A percentile compares a stretch with the other conserved stretches of the same genome.
Conservation (phyloP, 164 flowering plant genomes). For the Houttuynia cordata region DNA sequence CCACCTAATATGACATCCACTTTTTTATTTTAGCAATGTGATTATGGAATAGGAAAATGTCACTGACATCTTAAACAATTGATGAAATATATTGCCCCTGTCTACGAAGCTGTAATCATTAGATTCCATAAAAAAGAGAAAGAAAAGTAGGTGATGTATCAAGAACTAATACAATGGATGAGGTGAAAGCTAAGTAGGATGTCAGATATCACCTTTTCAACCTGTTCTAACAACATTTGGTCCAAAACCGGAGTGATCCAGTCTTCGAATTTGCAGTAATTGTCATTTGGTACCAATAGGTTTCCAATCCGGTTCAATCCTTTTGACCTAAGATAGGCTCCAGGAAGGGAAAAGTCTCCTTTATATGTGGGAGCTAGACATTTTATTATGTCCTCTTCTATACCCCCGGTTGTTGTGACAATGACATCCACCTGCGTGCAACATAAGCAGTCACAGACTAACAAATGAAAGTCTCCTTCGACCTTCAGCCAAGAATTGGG, state of each 20-base stretch:
- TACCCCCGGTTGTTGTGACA: constrained; percentile 93
- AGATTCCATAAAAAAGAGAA: neutral
- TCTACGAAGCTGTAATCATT: neutral
- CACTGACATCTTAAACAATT: too few relatives aligned
- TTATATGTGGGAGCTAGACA: constrained; percentile 90
- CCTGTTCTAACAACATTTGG: constrained; percentile 80
- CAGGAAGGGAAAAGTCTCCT: constrained; percentile 80
- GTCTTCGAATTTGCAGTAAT: constrained; percentile 97
- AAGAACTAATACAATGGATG: neutral
- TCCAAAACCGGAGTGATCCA: constrained; percentile 94
- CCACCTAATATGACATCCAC: too few relatives aligned
- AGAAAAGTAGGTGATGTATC: neutral
- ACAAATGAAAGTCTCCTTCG: neutral
- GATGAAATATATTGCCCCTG: too few relatives aligned
- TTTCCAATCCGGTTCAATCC: constrained; percentile 96
- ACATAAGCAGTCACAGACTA: constrained; percentile 2
- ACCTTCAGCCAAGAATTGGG: too few relatives aligned
- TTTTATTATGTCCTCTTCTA: constrained; percentile 92
- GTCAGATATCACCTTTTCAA: constrained; percentile 34
- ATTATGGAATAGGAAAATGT: too few relatives aligned
- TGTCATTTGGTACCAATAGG: constrained; percentile 89
- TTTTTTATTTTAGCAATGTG: too few relatives aligned
- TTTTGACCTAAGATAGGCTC: constrained; percentile 70
- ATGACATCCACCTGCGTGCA: constrained; percentile 74
- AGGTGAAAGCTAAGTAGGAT: neutral